These are phyloP conservation scores for Botrytis cinerea DNA, from an alignment of 2,329 filamentous ascomycete genomes.

Conservation along the genomic window DNA sequence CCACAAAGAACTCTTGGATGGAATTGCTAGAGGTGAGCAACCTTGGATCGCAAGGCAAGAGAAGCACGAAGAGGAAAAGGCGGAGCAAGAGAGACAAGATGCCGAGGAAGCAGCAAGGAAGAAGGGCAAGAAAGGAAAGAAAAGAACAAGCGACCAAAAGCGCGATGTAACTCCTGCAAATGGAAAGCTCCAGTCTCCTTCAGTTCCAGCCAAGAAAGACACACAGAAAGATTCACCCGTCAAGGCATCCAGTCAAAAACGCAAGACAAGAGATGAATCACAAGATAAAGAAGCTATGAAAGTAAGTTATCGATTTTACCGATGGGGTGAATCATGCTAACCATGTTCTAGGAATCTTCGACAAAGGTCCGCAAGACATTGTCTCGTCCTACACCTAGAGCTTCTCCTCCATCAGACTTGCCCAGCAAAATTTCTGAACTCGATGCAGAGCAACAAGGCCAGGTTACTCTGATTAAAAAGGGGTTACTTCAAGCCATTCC, in stretches of 20 bases:
- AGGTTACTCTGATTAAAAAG: conserved; percentile 70
- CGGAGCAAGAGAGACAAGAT: conserved; percentile 56
- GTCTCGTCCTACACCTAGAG: conserved; percentile 46
- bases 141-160: conserved; percentile 64
- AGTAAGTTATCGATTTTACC: conserved; percentile 42
- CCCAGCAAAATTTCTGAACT: conserved; percentile 56
- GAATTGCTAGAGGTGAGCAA: conserved; percentile 76
- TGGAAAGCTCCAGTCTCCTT: conserved; percentile 38
- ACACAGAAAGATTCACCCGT: conserved; percentile 13
- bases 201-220: conserved; percentile 42
- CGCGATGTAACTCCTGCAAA: conserved; percentile 48
- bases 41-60: conserved; percentile 77
- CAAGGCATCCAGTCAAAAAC: conserved; percentile 42
- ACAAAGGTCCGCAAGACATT: conserved; percentile 58
- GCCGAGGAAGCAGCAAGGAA: conserved; percentile 46
- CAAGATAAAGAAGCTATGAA: conserved; percentile 52
- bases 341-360: conserved; percentile 45
- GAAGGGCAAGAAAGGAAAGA: conserved; percentile 60
- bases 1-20: conserved; percentile 78
- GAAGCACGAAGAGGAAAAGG: conserved; percentile 57
- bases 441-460: conserved; percentile 63
- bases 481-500: conserved; percentile 67
- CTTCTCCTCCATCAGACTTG: conserved; percentile 46
- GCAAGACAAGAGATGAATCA: conserved; percentile 54
- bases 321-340: conserved; percentile 20